A percentile compares a stretch with the other conserved stretches of the same genome.
phyloP scores from a whole-genome alignment of 345 rosid species.

The Boechera retrofracta region DNA sequence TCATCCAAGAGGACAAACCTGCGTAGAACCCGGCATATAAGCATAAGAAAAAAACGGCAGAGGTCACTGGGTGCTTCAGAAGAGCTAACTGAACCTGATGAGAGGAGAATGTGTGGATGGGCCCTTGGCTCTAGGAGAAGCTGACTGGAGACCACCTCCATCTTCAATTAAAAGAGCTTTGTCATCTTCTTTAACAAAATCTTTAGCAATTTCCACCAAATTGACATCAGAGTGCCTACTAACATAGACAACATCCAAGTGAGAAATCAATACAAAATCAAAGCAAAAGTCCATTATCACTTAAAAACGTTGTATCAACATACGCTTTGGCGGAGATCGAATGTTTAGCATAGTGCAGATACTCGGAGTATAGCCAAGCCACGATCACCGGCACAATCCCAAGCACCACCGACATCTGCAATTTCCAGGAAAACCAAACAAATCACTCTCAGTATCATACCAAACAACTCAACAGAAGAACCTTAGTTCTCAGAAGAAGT shows the following conservation, averaged over 20 bases:
- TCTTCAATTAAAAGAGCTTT: slow-evolving; percentile 82
- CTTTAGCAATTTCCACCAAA: slow-evolving; percentile 69
- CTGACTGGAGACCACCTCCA: slow-evolving; percentile 75
- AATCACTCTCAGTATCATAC: slow-evolving; percentile 32
- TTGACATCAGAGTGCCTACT: slow-evolving; percentile 85
- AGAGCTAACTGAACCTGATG: slow-evolving; percentile 43
- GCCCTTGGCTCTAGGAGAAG: slow-evolving; percentile 72
- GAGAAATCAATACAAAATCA: neutral
- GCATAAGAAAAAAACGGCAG: neutral
- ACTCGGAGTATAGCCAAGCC: slow-evolving; percentile 88
- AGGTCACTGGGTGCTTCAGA: neutral
- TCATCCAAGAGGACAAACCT: slow-evolving; percentile 88
- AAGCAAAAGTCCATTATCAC: neutral
- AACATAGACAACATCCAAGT: slow-evolving; percentile 14
- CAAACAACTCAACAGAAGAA: slow-evolving; percentile 2
- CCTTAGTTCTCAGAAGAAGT: neutral
- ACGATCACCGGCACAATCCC: slow-evolving; percentile 70
- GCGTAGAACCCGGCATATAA: slow-evolving; percentile 26
- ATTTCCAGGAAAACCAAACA: slow-evolving; percentile 9
- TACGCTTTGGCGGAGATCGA: slow-evolving; percentile 65
- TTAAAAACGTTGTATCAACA: slow-evolving; percentile 35
- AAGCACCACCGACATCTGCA: slow-evolving; percentile 76
- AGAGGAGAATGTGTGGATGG: slow-evolving; percentile 60
- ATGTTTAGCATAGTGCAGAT: slow-evolving; percentile 66
- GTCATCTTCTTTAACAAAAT: slow-evolving; percentile 68